These are phyloP conservation scores for Trichoderma sp. DNA, from an alignment of 2,329 filamentous ascomycete species.

Conservation along the genomic window DNA sequence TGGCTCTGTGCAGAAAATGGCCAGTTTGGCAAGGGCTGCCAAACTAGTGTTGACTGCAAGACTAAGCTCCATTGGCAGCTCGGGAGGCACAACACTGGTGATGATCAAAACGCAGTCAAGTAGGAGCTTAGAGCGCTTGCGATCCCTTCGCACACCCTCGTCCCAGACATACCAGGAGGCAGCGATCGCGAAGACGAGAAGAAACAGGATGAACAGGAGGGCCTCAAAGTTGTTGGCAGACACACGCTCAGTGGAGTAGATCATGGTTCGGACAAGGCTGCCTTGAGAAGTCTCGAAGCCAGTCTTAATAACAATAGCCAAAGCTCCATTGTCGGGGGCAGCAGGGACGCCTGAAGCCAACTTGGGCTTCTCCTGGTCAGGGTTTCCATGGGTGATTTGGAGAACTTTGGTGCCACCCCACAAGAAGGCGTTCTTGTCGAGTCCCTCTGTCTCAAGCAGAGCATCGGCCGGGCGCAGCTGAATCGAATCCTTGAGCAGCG, in stretches of 20 bases:
- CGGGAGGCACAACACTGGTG: constrained; percentile 96
- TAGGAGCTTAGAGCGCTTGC: constrained; percentile 95
- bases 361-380: constrained; percentile 69
- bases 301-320: constrained; percentile 94
- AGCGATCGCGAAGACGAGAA: constrained; percentile 92
- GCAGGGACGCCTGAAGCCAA: constrained; percentile 72
- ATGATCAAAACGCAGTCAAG: constrained; percentile 97
- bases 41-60: constrained; percentile 97
- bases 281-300: constrained; percentile 98
- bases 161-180: constrained; percentile 99
- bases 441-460: constrained; percentile 76
- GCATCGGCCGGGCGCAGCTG: constrained; percentile 84
- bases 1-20: constrained; percentile 98
- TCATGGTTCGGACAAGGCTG: constrained; percentile 97
- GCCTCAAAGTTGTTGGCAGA: constrained; percentile 98
- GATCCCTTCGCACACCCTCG: constrained; percentile 89
- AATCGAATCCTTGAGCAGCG: constrained; percentile 91
- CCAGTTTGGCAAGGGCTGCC: constrained; percentile 88
- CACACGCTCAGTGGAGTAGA: constrained; percentile 97
- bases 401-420: constrained; percentile 97
- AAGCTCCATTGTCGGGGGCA: constrained; percentile 89
- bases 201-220: constrained; percentile 94
- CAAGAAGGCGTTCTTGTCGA: constrained; percentile 96
- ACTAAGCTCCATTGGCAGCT: constrained; percentile 96
- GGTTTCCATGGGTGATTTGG: constrained; percentile 84